Evolutionary conservation across 176 grass and related monocot species (phyloP).

Genomic region (Triticum aestivum): DNA sequence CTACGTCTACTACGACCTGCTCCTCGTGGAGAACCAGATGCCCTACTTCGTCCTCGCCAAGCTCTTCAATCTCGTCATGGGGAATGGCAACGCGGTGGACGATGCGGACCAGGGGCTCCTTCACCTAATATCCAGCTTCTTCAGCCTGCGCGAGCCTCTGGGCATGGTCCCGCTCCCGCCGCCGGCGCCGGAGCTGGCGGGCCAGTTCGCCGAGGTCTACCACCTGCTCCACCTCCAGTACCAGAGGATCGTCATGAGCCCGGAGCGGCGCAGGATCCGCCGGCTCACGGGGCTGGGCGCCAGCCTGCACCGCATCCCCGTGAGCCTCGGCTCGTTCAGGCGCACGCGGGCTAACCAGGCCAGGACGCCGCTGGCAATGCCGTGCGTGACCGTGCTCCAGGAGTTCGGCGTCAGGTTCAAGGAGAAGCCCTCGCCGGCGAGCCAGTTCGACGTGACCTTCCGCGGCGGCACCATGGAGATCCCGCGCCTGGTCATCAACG

Average conservation of each 20-base stretch:
- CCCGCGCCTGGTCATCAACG: neutral
- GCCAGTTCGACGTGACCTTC: conserved; percentile 23
- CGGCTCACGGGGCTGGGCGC: neutral
- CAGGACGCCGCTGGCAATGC: neutral
- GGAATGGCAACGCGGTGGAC: neutral
- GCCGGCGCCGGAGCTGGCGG: neutral
- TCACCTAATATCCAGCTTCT: neutral
- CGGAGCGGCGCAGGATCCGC: neutral
- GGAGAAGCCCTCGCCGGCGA: neutral
- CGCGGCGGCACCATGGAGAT: neutral
- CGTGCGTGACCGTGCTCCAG: neutral
- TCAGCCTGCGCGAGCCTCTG: neutral
- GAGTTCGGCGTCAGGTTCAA: neutral
- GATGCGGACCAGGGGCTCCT: neutral
- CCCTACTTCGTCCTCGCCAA: neutral
- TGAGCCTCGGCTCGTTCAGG: neutral
- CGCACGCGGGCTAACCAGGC: neutral
- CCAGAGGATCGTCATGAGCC: conserved; percentile 5
- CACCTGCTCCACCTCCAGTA: conserved; percentile 24
- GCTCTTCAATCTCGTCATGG: neutral
- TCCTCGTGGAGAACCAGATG: neutral
- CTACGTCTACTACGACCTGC: neutral
- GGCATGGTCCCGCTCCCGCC: too few species aligned
- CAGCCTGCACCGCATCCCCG: neutral
- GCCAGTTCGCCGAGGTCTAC: neutral